A percentile compares a stretch with the other conserved stretches of the same genome.
phyloP scores from a whole-genome alignment of 768 basidiomycete genomes.

The Rhodotorula kratochvilovae region DNA sequence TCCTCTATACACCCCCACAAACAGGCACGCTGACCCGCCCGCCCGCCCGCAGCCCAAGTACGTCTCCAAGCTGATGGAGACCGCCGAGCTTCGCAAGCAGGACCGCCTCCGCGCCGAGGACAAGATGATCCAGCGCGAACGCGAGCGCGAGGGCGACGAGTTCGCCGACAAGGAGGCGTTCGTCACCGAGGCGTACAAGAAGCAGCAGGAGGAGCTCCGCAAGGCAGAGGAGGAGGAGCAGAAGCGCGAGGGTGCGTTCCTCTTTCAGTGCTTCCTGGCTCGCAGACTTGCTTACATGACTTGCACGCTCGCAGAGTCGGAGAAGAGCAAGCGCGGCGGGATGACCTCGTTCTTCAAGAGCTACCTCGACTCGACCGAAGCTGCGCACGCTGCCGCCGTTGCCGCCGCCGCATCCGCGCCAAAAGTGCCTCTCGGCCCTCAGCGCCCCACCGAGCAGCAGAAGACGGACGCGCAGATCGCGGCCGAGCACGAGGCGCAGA shows the following conservation, averaged over 20 bases:
- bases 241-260: slow-evolving; percentile 67
- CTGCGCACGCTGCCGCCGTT: slow-evolving; percentile 73
- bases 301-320: slow-evolving; percentile 40
- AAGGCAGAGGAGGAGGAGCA: slow-evolving; percentile 90
- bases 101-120: slow-evolving; percentile 93
- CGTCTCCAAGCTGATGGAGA: slow-evolving; percentile 68
- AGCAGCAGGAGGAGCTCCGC: slow-evolving; percentile 87
- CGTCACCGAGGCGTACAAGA: slow-evolving; percentile 94
- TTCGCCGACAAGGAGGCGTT: slow-evolving; percentile 94
- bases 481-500: slow-evolving; percentile 57
- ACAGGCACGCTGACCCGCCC: neutral
- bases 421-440: slow-evolving; percentile 41
- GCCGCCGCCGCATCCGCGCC: slow-evolving; percentile 54
- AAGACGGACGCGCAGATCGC: slow-evolving; percentile 72
- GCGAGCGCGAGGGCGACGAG: slow-evolving; percentile 88
- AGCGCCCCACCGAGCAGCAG: slow-evolving; percentile 2
- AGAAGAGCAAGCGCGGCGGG: slow-evolving; percentile 44
- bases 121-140: slow-evolving; percentile 91
- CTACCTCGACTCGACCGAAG: slow-evolving; percentile 45
- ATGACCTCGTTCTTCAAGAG: slow-evolving; percentile 49
- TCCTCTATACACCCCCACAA: neutral
- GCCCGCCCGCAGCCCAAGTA: slow-evolving; percentile 71
- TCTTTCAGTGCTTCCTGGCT: neutral
- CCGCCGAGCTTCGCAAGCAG: slow-evolving; percentile 79
- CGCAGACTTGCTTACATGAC: too few species aligned